phyloP scores from a whole-genome alignment of 148 eudicot species.

The Silene conica region DNA sequence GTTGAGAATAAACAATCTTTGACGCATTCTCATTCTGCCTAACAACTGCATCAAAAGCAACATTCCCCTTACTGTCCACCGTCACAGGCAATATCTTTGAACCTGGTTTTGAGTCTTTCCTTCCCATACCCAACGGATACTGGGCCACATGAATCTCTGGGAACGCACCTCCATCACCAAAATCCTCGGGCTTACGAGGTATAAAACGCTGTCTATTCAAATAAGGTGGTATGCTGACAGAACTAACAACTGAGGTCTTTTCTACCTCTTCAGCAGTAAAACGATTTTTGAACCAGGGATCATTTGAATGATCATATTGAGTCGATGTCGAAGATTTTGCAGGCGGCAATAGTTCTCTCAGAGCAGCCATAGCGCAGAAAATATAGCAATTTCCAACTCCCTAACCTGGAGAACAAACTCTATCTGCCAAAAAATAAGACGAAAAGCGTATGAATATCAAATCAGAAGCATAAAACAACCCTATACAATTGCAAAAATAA shows the following conservation, averaged over 20 bases:
- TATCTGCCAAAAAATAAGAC: neutral
- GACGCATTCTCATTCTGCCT: conserved; percentile 79
- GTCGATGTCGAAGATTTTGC: conserved; percentile 44
- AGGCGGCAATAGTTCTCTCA: conserved; percentile 66
- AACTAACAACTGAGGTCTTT: conserved; percentile 32
- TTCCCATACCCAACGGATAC: conserved; percentile 86
- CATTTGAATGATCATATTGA: conserved; percentile 63
- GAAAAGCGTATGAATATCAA: neutral
- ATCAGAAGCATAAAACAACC: neutral
- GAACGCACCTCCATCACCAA: conserved; percentile 91
- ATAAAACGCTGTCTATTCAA: conserved; percentile 52
- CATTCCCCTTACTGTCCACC: conserved; percentile 72
- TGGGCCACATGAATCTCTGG: conserved; percentile 76
- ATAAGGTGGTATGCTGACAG: conserved; percentile 54
- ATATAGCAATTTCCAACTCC: neutral
- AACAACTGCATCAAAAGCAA: conserved; percentile 79
- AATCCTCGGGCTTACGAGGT: conserved; percentile 77
- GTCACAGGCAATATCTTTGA: conserved; percentile 66
- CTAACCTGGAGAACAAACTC: neutral
- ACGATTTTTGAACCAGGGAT: conserved; percentile 77
- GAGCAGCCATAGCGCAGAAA: conserved; percentile 45
- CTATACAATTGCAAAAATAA: neutral
- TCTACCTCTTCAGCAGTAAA: conserved; percentile 58
- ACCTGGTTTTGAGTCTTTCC: conserved; percentile 49
- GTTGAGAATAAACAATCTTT: conserved; percentile 69